These are phyloP conservation scores for Mariannaea sp. DNA, from an alignment of 2,329 filamentous ascomycete genomes.

Conservation along the genomic window DNA sequence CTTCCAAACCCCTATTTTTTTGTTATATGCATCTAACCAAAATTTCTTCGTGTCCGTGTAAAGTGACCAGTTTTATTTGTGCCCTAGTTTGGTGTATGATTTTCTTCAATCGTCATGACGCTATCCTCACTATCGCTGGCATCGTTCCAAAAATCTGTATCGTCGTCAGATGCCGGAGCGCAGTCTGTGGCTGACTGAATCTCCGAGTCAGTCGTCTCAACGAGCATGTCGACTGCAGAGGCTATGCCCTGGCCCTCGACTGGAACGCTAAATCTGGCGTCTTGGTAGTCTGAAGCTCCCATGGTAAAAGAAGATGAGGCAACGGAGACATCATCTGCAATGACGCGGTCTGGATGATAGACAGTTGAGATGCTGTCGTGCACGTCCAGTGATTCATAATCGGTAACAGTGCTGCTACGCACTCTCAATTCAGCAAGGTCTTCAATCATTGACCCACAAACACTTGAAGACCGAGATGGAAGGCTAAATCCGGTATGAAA, in stretches of 20 bases:
- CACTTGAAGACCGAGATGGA: conserved; percentile 42
- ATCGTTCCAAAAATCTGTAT: conserved; percentile 14
- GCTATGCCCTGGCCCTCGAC: conserved; percentile 38
- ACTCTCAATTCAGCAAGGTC: conserved; percentile 43
- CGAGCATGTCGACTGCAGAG: conserved; percentile 31
- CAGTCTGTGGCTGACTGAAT: conserved; percentile 8
- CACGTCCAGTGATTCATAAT: conserved; percentile 46
- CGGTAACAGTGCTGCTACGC: conserved; percentile 40
- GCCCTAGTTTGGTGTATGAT: neutral
- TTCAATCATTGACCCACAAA: conserved; percentile 43
- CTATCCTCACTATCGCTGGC: conserved; percentile 19
- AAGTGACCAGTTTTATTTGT: neutral
- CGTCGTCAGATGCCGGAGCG: conserved; percentile 12
- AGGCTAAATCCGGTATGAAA: conserved; percentile 53
- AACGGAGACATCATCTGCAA: conserved; percentile 42
- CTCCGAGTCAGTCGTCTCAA: conserved; percentile 32
- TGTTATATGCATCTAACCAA: no score
- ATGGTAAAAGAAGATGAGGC: conserved; percentile 44
- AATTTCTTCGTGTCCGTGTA: neutral
- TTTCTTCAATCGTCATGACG: conserved; percentile 1
- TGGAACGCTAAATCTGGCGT: conserved; percentile 44
- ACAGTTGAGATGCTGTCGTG: conserved; percentile 49
- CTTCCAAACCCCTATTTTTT: no score
- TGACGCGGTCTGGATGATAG: conserved; percentile 39
- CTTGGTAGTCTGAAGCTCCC: conserved; percentile 40